Evolutionary conservation across 139 green algal genomes (phyloP).

Genomic region (Spirogloea muscicola): DNA sequence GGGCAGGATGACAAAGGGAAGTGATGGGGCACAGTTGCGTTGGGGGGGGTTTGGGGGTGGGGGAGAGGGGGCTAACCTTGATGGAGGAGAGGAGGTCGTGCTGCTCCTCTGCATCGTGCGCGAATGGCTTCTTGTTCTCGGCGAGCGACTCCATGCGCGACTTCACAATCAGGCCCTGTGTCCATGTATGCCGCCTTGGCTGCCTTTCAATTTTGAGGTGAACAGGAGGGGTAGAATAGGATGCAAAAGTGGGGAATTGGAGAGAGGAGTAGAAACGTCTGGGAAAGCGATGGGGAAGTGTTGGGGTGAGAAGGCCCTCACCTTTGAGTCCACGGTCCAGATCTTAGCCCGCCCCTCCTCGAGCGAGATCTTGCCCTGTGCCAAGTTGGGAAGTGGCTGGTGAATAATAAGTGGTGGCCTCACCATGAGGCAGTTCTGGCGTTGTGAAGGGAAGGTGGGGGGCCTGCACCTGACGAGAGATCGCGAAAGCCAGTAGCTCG

Average conservation of each 20-base stretch:
- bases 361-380: constrained; percentile 19
- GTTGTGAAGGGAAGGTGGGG: too few relatives aligned
- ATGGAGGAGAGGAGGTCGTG: constrained; percentile 20
- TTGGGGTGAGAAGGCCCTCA: constrained; percentile 14
- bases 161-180: constrained; percentile 18
- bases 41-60: neutral
- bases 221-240: too few relatives aligned
- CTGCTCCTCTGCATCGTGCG: constrained; percentile 59
- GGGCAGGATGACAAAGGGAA: neutral
- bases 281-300: too few relatives aligned
- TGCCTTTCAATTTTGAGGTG: too few relatives aligned
- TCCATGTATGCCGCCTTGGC: too few relatives aligned
- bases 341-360: constrained; percentile 30
- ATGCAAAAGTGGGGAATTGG: too few relatives aligned
- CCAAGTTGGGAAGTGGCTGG: too few relatives aligned
- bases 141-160: constrained; percentile 21
- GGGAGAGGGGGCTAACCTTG: neutral
- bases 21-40: neutral
- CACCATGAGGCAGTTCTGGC: too few relatives aligned
- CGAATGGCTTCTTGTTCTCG: constrained; percentile 79
- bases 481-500: constrained; percentile 33
- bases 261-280: too few relatives aligned
- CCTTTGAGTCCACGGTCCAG: constrained; percentile 35
- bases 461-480: constrained; percentile 32
- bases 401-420: too few relatives aligned